Evolutionary conservation across 805 yeast genomes (phyloP).

Genomic region (Candida fluviatilis): DNA sequence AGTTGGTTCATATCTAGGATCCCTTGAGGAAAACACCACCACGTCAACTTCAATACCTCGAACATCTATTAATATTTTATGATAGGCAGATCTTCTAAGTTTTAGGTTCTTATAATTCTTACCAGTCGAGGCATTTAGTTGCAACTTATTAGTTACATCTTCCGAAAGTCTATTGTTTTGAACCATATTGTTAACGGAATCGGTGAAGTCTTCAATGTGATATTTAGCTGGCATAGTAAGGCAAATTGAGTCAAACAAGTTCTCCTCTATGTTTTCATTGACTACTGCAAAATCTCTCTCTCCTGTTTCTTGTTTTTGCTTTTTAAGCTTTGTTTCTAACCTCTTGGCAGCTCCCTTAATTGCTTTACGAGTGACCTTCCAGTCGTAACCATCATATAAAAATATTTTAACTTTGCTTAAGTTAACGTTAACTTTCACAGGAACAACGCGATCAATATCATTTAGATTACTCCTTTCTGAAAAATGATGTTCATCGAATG

Average conservation of each 20-base stretch:
- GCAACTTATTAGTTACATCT: constrained; percentile 9
- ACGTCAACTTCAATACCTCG: constrained; percentile 49
- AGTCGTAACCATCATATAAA: constrained; percentile 88
- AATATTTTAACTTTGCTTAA: constrained; percentile 40
- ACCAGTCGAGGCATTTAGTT: constrained; percentile 25
- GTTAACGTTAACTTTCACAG: constrained; percentile 27
- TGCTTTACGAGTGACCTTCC: constrained; percentile 70
- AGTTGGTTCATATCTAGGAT: constrained; percentile 37
- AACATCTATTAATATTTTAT: constrained; percentile 57
- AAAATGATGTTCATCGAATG: constrained; percentile 27
- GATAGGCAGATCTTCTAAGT: constrained; percentile 59
- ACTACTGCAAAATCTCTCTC: constrained; percentile 6
- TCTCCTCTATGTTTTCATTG: constrained; percentile 46
- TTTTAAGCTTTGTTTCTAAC: constrained; percentile 37
- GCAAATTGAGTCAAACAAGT: constrained; percentile 76
- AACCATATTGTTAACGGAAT: constrained; percentile 47
- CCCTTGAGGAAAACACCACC: constrained; percentile 42
- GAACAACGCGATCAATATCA: constrained; percentile 11
- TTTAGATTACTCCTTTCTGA: constrained; percentile 1
- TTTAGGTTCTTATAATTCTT: constrained; percentile 43
- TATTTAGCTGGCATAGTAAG: constrained; percentile 51
- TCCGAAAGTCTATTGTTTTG: constrained; percentile 14
- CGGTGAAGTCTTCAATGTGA: constrained; percentile 44
- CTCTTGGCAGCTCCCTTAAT: constrained; percentile 62
- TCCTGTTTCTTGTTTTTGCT: constrained; percentile 2